Conservation (phyloP, 2,329 filamentous ascomycete species). For the Aureobasidium mangrovei region DNA sequence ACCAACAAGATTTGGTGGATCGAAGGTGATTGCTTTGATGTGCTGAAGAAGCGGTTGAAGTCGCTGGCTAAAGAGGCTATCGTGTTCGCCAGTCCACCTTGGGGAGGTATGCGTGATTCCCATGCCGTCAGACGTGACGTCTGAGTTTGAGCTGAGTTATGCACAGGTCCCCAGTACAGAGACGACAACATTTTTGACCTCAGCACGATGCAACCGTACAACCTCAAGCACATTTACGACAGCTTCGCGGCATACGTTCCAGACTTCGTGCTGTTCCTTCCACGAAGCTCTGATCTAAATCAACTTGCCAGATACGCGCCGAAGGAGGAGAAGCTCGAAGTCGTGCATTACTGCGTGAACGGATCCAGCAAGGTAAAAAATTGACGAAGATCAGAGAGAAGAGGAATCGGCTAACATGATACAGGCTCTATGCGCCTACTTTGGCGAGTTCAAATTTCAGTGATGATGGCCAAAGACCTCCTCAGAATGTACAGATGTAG, state of each 20-base stretch:
- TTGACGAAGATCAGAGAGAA: conserved; percentile 14
- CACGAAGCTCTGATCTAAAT: conserved; percentile 71
- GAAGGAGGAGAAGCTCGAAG: conserved; percentile 51
- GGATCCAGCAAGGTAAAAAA: conserved; percentile 69
- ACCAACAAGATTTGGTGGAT: conserved; percentile 74
- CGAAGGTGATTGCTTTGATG: conserved; percentile 75
- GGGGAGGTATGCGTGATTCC: conserved; percentile 49
- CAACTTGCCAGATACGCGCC: conserved; percentile 57
- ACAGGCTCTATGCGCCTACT: conserved; percentile 50
- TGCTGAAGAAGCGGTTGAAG: conserved; percentile 47
- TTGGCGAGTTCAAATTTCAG: conserved; percentile 42
- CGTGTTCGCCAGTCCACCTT: conserved; percentile 64
- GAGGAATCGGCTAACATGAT: not conserved
- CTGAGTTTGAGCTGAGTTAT: too few species aligned
- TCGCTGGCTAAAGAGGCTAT: conserved; percentile 44
- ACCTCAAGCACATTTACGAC: conserved; percentile 51
- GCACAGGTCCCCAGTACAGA: conserved; percentile 52
- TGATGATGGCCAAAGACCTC: not conserved
- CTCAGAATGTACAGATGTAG: too few species aligned
- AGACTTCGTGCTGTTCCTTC: conserved; percentile 67
- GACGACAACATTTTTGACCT: conserved; percentile 70
- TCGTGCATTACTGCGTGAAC: conserved; percentile 85
- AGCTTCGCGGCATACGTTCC: conserved; percentile 47
- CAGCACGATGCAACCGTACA: conserved; percentile 81
- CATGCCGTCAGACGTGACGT: too few species aligned